Conservation (phyloP, 1,139 yeast genomes). For the Pichia sp. region DNA sequence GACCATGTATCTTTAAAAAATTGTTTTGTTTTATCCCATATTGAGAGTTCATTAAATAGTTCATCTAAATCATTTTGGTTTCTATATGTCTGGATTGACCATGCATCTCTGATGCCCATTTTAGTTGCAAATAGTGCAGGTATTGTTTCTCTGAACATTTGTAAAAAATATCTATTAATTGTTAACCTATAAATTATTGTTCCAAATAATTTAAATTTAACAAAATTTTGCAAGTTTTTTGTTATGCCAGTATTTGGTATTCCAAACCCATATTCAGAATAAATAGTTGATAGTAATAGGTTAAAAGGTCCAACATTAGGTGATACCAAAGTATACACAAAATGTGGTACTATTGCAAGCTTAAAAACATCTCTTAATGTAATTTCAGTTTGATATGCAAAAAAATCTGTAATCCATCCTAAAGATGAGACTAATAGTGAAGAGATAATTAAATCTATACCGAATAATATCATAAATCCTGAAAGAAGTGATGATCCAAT, state of each 20-base stretch:
- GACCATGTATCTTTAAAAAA: conserved; percentile 2
- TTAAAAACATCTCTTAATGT: no score
- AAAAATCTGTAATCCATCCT: conserved; percentile 3
- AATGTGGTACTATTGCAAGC: conserved; percentile 7
- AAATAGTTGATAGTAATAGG: not conserved
- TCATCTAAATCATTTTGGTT: not conserved
- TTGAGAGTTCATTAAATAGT: not conserved
- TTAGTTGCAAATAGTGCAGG: conserved; percentile 7
- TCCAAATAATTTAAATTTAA: not conserved
- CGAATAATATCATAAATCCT: not conserved
- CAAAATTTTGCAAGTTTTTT: not conserved
- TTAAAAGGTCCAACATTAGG: conserved; percentile 2
- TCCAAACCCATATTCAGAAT: conserved; percentile 1
- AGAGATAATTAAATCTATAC: not conserved
- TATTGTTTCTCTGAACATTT: conserved; percentile 4
- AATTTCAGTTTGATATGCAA: not conserved
- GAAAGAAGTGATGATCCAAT: not conserved
- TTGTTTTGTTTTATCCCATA: not conserved
- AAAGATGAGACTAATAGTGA: not conserved
- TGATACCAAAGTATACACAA: conserved; percentile 2
- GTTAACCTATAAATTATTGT: conserved; percentile 1
- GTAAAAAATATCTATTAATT: conserved; percentile 4
- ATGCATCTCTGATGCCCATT: conserved; percentile 4
- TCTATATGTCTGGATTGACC: conserved; percentile 5
- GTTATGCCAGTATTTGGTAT: not conserved